Conservation (phyloP, 73 alveolate genomes). For the Paramecium tetraurelia region DNA sequence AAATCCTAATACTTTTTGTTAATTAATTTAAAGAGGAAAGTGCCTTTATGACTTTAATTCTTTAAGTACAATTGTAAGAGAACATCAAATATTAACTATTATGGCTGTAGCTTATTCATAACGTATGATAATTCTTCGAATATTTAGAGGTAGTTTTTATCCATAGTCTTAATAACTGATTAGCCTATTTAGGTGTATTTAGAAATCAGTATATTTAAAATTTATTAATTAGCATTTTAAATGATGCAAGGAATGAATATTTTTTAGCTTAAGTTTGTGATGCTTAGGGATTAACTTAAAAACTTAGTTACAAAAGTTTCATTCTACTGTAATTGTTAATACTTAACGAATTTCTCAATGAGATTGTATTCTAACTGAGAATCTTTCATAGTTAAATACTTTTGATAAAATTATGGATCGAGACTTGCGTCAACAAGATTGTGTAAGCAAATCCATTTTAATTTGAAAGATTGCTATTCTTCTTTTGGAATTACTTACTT, state of each 20-base stretch:
- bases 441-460: slow-evolving; percentile 8
- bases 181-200: not conserved
- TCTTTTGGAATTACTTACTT: not conserved
- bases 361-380: not conserved
- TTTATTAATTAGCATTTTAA: not conserved
- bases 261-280: not conserved
- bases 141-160: not conserved
- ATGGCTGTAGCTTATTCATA: not conserved
- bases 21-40: not conserved
- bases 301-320: not conserved
- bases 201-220: not conserved
- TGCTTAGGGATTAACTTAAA: not conserved
- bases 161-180: not conserved
- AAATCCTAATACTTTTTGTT: not conserved
- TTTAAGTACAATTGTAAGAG: not conserved
- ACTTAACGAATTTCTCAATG: not conserved
- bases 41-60: not conserved
- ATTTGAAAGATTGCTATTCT: not conserved
- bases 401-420: not conserved
- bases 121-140: slow-evolving; percentile 20
- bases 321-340: not conserved
- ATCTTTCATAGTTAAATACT: not conserved
- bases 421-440: not conserved
- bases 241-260: slow-evolving; percentile 4
- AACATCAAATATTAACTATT: not conserved